Base-by-base conservation (phyloP, 2,329 filamentous ascomycete species). In the Pseudocercospora fuligena region DNA sequence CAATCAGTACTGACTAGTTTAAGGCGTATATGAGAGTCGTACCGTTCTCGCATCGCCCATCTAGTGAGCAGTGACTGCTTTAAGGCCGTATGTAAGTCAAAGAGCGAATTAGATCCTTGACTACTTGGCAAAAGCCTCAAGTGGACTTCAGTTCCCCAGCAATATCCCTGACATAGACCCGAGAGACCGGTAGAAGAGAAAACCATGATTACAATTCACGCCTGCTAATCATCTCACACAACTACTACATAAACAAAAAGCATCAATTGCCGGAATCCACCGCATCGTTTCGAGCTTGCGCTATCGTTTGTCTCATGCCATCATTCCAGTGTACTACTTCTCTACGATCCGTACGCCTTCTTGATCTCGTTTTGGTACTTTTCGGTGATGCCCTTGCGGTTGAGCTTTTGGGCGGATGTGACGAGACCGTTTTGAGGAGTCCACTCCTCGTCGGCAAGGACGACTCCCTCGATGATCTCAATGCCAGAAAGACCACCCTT, bases 391-490 rank as follows among this genome's bases (percentile, higher is more conserved):
- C 74, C 80, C 73, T 80, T 84, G 60, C 84, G 80, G 78, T 85
- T 85, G 60, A 85, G 77, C 77, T 86, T 86, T 74, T 84, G 82
- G 16, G 84, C 83, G 4, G 83, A 84, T 4, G 84, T 86, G 4
- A 82, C 82, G 36, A 85, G 77, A 49, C 80, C 92, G 77, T 89
- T 95, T 66, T 89, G 86, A 61, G 93, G 91, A 63, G 90, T 94
- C 93, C 93, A 97, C 79, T 96, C 93, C 76, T 94, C 92, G 70
- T 94, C 91, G 0, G 90, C 88, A 64, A 97, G 79, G 27, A 94
- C 91, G 21, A 94, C 89, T 60, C 90, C 92, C 31, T 88, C 86
- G 47, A 97, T 85, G 69, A 90, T 88, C 83, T 96, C 92, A 66
- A 95, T 89, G 9, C 87, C 83, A 1, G 83, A 82, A 57, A 96